Percentiles rank a stretch among this genome's conserved stretches.
These are phyloP conservation scores for Penicillium vulpinum DNA, from an alignment of 2,329 filamentous ascomycete species.

Conservation along the genomic window DNA sequence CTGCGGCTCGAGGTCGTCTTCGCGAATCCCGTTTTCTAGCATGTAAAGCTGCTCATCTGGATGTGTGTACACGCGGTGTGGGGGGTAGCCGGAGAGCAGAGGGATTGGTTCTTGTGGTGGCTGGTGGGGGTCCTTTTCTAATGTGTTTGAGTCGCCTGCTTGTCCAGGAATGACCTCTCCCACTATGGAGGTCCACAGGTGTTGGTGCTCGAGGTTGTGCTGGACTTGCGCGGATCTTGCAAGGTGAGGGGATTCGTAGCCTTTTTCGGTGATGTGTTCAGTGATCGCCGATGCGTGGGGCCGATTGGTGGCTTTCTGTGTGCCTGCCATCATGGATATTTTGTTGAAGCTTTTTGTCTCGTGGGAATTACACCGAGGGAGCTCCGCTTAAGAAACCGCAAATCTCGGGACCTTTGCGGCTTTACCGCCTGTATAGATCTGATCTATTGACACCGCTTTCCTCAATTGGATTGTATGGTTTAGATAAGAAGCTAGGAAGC, in stretches of 20 bases:
- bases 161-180: slow-evolving; percentile 42
- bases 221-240: slow-evolving; percentile 59
- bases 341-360: not conserved
- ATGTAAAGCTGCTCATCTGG: slow-evolving; percentile 65
- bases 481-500: not conserved
- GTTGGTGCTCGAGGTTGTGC: slow-evolving; percentile 65
- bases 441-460: slow-evolving; percentile 12
- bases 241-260: slow-evolving; percentile 30
- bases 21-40: slow-evolving; percentile 52
- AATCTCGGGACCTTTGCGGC: not conserved
- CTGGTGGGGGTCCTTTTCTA: not conserved
- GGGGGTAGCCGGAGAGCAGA: slow-evolving; percentile 62
- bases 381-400: not conserved
- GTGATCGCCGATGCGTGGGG: slow-evolving; percentile 42
- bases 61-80: slow-evolving; percentile 61
- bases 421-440: slow-evolving; percentile 12
- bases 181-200: slow-evolving; percentile 60
- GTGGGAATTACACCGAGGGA: not conserved
- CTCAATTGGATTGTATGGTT: not conserved
- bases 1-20: slow-evolving; percentile 51
- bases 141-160: not conserved
- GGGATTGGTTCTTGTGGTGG: slow-evolving; percentile 32
- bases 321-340: slow-evolving; percentile 17
- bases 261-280: slow-evolving; percentile 36
- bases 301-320: not conserved